These are phyloP conservation scores for Linum tenue DNA, from an alignment of 345 rosid species.

Conservation along the genomic window DNA sequence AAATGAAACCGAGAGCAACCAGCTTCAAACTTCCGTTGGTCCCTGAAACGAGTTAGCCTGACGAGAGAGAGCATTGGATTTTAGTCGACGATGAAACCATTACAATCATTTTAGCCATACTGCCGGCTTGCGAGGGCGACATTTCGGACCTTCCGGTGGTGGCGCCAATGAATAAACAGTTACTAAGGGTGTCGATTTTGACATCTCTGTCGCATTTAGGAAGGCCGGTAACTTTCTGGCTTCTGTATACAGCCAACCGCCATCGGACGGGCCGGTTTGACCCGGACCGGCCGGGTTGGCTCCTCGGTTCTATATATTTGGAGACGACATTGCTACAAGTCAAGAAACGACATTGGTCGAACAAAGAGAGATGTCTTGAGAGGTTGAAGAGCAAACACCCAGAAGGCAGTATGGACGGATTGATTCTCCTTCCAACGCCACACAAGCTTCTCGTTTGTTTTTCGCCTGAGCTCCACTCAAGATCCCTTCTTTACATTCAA, in stretches of 20 bases:
- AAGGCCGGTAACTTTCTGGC: no score
- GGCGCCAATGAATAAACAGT: not conserved
- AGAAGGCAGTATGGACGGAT: slow-evolving; percentile 22
- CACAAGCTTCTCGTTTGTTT: slow-evolving; percentile 13
- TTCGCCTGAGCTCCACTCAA: slow-evolving; percentile 29
- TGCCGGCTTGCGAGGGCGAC: not conserved
- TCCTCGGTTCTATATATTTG: not conserved
- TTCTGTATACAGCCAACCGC: no score
- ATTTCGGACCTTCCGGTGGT: not conserved
- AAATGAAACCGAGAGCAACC: slow-evolving; percentile 26
- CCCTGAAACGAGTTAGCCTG: not conserved
- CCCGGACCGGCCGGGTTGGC: no score
- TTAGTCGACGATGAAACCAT: not conserved
- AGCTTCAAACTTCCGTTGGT: slow-evolving; percentile 14
- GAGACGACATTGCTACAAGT: not conserved
- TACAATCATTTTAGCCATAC: not conserved
- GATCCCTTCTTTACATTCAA: slow-evolving; percentile 22
- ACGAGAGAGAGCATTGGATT: slow-evolving; percentile 6
- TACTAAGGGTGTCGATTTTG: not conserved
- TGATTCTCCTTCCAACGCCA: slow-evolving; percentile 18
- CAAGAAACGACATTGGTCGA: not conserved
- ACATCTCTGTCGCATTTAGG: no score
- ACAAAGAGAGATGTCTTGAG: not conserved
- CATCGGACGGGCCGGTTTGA: no score
- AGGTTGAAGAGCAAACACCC: not conserved